phyloP scores from a whole-genome alignment of 2,329 filamentous ascomycete species.

The Peltaster fructicola region DNA sequence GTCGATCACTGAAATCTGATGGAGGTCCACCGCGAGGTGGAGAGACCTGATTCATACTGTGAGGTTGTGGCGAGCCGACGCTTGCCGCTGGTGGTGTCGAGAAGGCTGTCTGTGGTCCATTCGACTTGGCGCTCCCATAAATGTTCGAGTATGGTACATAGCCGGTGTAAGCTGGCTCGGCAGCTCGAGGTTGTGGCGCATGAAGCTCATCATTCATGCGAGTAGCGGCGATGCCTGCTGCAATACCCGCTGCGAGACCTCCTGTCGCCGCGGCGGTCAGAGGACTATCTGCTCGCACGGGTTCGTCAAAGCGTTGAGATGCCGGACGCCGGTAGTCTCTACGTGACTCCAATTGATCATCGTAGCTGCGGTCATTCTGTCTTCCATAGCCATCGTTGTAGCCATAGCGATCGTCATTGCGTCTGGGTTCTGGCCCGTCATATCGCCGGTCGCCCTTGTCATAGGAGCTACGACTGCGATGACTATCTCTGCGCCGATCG shows the following conservation, averaged over 20 bases:
- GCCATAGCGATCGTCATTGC: conserved; percentile 11
- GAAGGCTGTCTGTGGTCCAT: conserved; percentile 1
- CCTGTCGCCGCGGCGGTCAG: too few relatives aligned
- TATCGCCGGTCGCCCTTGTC: conserved; percentile 8
- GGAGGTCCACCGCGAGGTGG: conserved; percentile 6
- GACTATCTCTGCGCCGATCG: conserved; percentile 3
- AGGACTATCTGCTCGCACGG: too few relatives aligned
- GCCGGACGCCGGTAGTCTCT: too few relatives aligned
- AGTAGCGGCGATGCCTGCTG: too few relatives aligned
- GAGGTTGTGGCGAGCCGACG: conserved; percentile 10
- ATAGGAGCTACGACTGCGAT: conserved; percentile 6
- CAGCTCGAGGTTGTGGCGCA: too few relatives aligned
- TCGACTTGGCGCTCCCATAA: conserved; percentile 9
- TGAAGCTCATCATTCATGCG: too few relatives aligned
- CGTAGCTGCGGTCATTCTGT: conserved; percentile 6
- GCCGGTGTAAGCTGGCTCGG: too few relatives aligned
- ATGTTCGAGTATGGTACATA: conserved; percentile 21
- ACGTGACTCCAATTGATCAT: too few relatives aligned
- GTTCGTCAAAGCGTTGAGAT: too few relatives aligned
- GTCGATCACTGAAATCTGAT: conserved; percentile 3
- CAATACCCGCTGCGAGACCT: too few relatives aligned
- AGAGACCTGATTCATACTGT: conserved; percentile 9
- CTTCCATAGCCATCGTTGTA: conserved; percentile 9
- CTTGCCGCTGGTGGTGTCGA: conserved; percentile 8
- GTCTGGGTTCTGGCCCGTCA: conserved; percentile 2